These are phyloP conservation scores for Hanseniaspora occidentalis DNA, from an alignment of 805 yeast genomes.

Conservation along the genomic window DNA sequence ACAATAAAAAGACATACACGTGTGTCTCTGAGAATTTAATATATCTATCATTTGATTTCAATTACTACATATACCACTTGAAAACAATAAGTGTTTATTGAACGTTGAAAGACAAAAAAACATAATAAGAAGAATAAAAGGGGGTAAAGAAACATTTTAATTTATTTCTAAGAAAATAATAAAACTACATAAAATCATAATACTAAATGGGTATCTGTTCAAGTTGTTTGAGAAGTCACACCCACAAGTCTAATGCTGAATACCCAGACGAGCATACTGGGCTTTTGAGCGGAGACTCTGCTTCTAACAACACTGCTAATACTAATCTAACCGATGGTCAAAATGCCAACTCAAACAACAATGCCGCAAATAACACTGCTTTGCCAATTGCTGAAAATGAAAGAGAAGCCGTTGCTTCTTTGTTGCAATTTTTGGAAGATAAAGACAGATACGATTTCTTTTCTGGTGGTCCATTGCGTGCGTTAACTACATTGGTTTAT, in stretches of 20 bases:
- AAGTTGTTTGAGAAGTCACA: conserved; percentile 27
- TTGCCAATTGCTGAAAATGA: conserved; percentile 90
- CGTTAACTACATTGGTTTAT: conserved; percentile 83
- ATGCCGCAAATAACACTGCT: conserved; percentile 18
- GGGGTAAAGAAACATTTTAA: background rate
- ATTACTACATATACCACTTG: no score
- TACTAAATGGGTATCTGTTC: conserved; percentile 39
- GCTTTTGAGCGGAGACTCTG: background rate
- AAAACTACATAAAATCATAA: background rate
- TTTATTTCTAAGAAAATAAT: background rate
- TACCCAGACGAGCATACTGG: conserved; percentile 3
- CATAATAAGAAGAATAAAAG: no score
- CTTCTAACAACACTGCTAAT: conserved; percentile 3
- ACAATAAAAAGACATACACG: no score
- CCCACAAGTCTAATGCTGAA: background rate
- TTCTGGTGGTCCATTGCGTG: conserved; percentile 71
- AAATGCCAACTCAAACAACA: conserved; percentile 23
- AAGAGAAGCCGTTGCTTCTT: conserved; percentile 87
- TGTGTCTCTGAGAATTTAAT: no score
- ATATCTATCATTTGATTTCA: no score
- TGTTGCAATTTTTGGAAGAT: conserved; percentile 81
- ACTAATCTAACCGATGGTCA: conserved; percentile 27
- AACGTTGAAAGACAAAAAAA: no score
- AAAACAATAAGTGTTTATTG: no score
- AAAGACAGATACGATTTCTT: conserved; percentile 67